These are phyloP conservation scores for Discostella stelligeroides DNA, from an alignment of 108 stramenopile species.

Conservation along the genomic window DNA sequence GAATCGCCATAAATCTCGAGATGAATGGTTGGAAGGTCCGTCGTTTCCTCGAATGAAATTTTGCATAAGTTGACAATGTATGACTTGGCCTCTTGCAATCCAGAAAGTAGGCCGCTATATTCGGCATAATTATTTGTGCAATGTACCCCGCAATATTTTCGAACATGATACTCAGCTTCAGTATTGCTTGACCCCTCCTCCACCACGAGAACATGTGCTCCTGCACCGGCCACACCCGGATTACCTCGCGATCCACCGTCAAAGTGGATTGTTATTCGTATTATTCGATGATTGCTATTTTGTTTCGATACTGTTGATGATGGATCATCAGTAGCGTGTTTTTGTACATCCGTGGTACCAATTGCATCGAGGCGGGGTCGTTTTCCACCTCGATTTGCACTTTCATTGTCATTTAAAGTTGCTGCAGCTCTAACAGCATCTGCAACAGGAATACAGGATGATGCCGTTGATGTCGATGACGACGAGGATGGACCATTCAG, in stretches of 20 bases:
- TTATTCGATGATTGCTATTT: neutral
- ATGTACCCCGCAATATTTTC: conserved; percentile 53
- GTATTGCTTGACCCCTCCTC: neutral
- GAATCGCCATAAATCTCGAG: conserved; percentile 67
- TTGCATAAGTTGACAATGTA: conserved; percentile 10
- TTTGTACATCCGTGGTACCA: neutral
- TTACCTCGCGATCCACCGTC: conserved; percentile 87
- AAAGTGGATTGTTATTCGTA: conserved; percentile 59
- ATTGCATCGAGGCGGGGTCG: too few relatives aligned
- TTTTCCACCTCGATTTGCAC: too few relatives aligned
- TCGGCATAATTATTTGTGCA: conserved; percentile 86
- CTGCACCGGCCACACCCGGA: conserved; percentile 84
- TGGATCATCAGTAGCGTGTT: neutral
- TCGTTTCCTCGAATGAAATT: conserved; percentile 8
- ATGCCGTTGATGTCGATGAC: too few relatives aligned
- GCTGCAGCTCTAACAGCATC: too few relatives aligned
- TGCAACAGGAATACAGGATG: conserved; percentile 1
- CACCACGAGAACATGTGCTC: conserved; percentile 51
- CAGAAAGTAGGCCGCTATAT: conserved; percentile 66
- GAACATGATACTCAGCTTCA: conserved; percentile 33
- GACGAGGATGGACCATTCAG: too few relatives aligned
- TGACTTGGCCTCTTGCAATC: conserved; percentile 45
- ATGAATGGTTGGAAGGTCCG: neutral
- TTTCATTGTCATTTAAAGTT: too few relatives aligned
- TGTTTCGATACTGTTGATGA: too few relatives aligned